Conservation (phyloP, 352 stramenopile genomes). For the Phytophthora uliginosa region DNA sequence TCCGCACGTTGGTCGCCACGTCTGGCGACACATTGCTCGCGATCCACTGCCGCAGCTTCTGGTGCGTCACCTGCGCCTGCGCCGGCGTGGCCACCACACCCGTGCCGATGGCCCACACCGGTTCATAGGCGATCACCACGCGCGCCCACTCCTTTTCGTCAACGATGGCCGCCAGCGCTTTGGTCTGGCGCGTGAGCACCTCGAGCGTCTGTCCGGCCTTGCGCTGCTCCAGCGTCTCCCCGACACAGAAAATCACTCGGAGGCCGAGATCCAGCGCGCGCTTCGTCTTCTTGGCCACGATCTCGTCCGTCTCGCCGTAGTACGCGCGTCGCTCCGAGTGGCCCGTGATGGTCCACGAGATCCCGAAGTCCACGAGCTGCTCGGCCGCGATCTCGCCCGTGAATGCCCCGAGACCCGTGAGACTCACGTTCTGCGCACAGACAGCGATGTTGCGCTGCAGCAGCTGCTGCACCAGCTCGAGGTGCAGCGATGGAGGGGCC, state of each 20-base stretch:
- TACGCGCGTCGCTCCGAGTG: slow-evolving; percentile 95
- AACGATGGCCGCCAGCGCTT: slow-evolving; percentile 92
- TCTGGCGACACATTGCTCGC: slow-evolving; percentile 65
- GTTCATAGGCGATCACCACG: slow-evolving; percentile 97
- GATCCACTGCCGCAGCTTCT: slow-evolving; percentile 88
- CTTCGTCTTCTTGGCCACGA: slow-evolving; percentile 96
- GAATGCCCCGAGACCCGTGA: slow-evolving; percentile 92
- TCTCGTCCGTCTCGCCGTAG: slow-evolving; percentile 93
- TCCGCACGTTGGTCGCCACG: slow-evolving; percentile 82
- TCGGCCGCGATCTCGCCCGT: slow-evolving; percentile 94
- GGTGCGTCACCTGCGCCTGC: slow-evolving; percentile 95
- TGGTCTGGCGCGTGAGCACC: slow-evolving; percentile 96
- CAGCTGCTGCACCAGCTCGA: slow-evolving; percentile 58
- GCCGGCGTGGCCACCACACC: slow-evolving; percentile 96
- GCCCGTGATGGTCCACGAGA: slow-evolving; percentile 89
- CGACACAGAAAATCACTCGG: slow-evolving; percentile 98
- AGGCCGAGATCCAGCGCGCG: slow-evolving; percentile 91
- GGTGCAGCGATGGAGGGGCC: slow-evolving; percentile 79
- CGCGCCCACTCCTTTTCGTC: slow-evolving; percentile 77
- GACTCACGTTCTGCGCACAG: slow-evolving; percentile 85
- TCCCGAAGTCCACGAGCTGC: slow-evolving; percentile 90
- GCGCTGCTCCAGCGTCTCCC: slow-evolving; percentile 94
- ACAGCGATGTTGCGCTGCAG: slow-evolving; percentile 76
- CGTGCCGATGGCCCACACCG: slow-evolving; percentile 98
- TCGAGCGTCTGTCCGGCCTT: slow-evolving; percentile 91